Base-by-base conservation (phyloP, 805 yeast genomes). In the Wickerhamomyces sydowiorum region DNA sequence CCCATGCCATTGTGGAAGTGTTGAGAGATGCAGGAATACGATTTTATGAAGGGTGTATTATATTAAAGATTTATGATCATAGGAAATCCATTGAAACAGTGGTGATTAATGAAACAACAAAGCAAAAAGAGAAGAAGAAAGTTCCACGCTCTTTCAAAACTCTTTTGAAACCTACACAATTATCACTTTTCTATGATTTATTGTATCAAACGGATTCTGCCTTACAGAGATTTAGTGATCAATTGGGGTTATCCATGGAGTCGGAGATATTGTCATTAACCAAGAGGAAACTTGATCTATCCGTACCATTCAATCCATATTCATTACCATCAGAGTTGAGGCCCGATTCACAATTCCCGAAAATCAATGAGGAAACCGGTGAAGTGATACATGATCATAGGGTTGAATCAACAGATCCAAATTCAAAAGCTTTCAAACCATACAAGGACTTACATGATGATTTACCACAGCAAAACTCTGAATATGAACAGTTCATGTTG, bases 401-500 rank as follows among this genome's bases (percentile, higher is more conserved):
- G 54, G 45, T 64, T 38, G 62, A 74, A 60, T 59, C 65, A 17
- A 36, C 48, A 32, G 59, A 43, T 58, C 69, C 60, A 22, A 54
- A 60, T 12, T 60, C 70, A 4, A 65, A 65, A 47, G 68, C 68
- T 21, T 59, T 68, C 28, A 67, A 67, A 14, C 73, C 74, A 5
- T 67, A 53, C 48, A 65, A 72, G 28, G 73, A 68, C 40, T 70
- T 82, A 36, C 88, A 81, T 52, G 89, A 82, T 55, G 88, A 83
- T 48, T 57, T 70, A 21, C 77, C 80, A 30, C 96, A 88, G 57
- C 85, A 85, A 52, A 76, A 81, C 43, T 79, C 90, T 2, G 95
- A 88, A 49, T 88, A 86, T 65, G 98, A 93, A 61, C 95, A 87
- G 57, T 69, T 89, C 57, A 91, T 91, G 98, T 68, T 82, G 24